phyloP scores from a whole-genome alignment of 805 yeast genomes.

The Candida koratica region DNA sequence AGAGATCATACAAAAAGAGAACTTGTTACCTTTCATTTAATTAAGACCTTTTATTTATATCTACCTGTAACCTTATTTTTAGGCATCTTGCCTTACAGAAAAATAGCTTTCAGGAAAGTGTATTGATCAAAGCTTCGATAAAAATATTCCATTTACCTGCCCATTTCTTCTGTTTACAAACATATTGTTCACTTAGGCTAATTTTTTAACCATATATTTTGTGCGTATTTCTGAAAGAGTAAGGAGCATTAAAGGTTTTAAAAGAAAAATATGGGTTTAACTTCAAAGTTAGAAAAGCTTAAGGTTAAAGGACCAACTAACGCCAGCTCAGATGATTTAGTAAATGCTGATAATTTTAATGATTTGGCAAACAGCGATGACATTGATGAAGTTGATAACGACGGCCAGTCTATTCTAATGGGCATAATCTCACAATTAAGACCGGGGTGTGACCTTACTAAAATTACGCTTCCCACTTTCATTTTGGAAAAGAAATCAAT shows the following conservation, averaged over 20 bases:
- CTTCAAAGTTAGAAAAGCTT: constrained; percentile 6
- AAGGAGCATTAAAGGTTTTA: background rate
- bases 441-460: constrained; percentile 85
- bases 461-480: constrained; percentile 93
- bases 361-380: constrained; percentile 48
- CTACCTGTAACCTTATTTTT: no score
- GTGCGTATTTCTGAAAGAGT: background rate
- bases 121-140: no score
- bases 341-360: background rate
- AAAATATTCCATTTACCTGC: no score
- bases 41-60: no score
- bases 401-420: constrained; percentile 80
- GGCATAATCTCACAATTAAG: constrained; percentile 88
- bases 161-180: no score
- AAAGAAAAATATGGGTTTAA: constrained; percentile 8
- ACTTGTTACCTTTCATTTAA: no score
- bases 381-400: constrained; percentile 87
- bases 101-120: no score
- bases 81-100: no score
- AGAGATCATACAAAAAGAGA: no score
- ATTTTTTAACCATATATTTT: background rate
- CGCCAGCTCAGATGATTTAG: background rate
- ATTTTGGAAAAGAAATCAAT: constrained; percentile 91
- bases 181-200: no score
- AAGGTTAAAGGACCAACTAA: background rate